Conservation (phyloP, 495 filamentous ascomycete species). For the Lepraria neglecta region DNA sequence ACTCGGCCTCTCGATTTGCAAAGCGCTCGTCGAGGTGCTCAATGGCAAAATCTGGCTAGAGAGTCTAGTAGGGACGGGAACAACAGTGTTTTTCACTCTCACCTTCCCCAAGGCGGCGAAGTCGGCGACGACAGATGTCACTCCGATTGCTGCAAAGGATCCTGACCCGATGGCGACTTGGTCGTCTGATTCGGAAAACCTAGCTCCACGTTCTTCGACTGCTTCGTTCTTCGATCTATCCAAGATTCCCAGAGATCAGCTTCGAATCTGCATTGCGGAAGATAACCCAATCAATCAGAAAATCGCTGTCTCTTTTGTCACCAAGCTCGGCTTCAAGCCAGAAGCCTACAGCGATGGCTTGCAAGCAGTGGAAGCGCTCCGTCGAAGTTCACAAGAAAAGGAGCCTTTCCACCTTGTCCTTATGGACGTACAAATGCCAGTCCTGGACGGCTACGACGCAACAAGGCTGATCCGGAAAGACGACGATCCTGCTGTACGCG, state of each 20-base stretch:
- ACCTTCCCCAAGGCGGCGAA: constrained; percentile 71
- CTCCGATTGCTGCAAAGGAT: constrained; percentile 34
- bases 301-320: constrained; percentile 85
- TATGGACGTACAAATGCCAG: constrained; percentile 96
- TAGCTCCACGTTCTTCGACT: constrained; percentile 23
- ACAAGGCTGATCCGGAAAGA: constrained; percentile 74
- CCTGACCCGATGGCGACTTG: constrained; percentile 49
- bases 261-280: constrained; percentile 83
- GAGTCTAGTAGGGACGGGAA: constrained; percentile 66
- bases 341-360: constrained; percentile 81
- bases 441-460: constrained; percentile 88
- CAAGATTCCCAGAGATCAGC: constrained; percentile 64
- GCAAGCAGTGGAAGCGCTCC: constrained; percentile 78
- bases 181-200: constrained; percentile 42
- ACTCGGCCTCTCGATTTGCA: constrained; percentile 87
- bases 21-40: constrained; percentile 87
- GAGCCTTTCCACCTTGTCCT: constrained; percentile 68
- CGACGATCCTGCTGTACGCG: constrained; percentile 61
- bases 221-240: constrained; percentile 52
- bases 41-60: constrained; percentile 77
- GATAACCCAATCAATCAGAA: constrained; percentile 89
- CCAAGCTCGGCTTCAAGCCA: constrained; percentile 71
- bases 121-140: constrained; percentile 34
- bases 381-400: constrained; percentile 59
- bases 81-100: constrained; percentile 78